Evolutionary conservation across 2,329 filamentous ascomycete genomes (phyloP), one percentile per base, ranked within the genome.

Genomic region (Orbilia brochopaga): DNA sequence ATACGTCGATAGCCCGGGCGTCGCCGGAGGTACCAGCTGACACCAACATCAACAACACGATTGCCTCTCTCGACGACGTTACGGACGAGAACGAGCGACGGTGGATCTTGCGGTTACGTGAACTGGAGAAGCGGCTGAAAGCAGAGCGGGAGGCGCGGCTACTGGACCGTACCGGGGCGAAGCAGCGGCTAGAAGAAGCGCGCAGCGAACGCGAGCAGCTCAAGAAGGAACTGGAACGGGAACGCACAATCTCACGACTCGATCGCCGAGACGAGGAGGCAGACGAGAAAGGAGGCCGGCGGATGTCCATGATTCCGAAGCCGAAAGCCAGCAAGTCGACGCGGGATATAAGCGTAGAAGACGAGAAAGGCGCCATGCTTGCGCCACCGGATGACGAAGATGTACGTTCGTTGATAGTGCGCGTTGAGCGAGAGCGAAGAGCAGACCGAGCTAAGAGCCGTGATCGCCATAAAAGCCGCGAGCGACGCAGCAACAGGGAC

Each of bases 61-160:
- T 40, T n/a, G 48, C 52, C 42, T 66, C 73, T 32, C 77, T 75
- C 5, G 73, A 75, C 40, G 81, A 81, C 37, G 56, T 63, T 19
- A 58, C 57, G 15, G 77, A 76, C 1, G 77, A 78, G 55, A 81
- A 82, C 42, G 89, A 93, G 75, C 88, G 90, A 74, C 86, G 89
- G 75, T 96, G 91, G 91, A 87, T 95, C 74, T 86, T 96, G 74
- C 83, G 94, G 5, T 83, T 97, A 35, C 87, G 91, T 65, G 92
- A 97, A 78, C 82, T 97, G 75, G 94, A 99, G 82, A 85, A 88
- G 75, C 87, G 95, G 76, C 83, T 99, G 17, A 96, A 96, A 79
- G 88, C 90, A 51, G 94, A 99, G 81, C 83, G 94, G 13, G 94
- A 97, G 79, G 92, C 88, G 0, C 83, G 94, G 50, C 82, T 95